Conservation (phyloP, 2,329 filamentous ascomycete species). For the Colletotrichum brevisporum region DNA sequence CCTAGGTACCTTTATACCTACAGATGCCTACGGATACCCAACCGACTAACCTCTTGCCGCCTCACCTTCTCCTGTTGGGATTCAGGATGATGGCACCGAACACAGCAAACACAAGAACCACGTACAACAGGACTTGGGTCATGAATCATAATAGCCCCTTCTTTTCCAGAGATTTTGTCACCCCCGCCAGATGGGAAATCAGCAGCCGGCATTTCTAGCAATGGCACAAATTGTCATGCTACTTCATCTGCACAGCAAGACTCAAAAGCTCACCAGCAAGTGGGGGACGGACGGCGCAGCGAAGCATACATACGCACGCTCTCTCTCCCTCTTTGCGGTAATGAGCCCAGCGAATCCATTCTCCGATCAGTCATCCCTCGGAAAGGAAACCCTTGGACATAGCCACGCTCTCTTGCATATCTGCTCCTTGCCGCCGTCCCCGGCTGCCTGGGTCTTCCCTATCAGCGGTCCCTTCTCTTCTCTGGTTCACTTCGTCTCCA, state of each 20-base stretch:
- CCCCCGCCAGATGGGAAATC: neutral
- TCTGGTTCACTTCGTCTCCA: slow-evolving; percentile 18
- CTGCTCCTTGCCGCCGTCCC: slow-evolving; percentile 35
- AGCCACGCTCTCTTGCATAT: slow-evolving; percentile 37
- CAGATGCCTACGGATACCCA: too few relatives aligned
- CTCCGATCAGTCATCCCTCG: slow-evolving; percentile 7
- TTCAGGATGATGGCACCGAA: neutral
- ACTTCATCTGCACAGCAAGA: slow-evolving; percentile 18
- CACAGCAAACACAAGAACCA: neutral
- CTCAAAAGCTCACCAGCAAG: slow-evolving; percentile 11
- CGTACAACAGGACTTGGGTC: neutral
- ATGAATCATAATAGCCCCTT: slow-evolving; percentile 7
- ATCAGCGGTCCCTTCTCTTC: slow-evolving; percentile 7
- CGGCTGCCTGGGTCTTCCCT: slow-evolving; percentile 34
- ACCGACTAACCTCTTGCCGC: too few relatives aligned
- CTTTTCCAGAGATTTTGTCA: neutral
- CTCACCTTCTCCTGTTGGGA: neutral
- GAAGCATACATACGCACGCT: neutral
- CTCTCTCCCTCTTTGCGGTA: neutral
- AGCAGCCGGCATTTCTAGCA: neutral
- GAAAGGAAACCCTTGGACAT: slow-evolving; percentile 35
- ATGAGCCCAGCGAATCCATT: slow-evolving; percentile 3
- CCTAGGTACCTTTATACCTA: slow-evolving; percentile 3
- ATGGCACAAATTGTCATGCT: slow-evolving; percentile 22
- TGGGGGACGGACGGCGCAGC: too few relatives aligned